phyloP scores from a whole-genome alignment of 2,329 filamentous ascomycete species.

The Dactylellina haptotyla region DNA sequence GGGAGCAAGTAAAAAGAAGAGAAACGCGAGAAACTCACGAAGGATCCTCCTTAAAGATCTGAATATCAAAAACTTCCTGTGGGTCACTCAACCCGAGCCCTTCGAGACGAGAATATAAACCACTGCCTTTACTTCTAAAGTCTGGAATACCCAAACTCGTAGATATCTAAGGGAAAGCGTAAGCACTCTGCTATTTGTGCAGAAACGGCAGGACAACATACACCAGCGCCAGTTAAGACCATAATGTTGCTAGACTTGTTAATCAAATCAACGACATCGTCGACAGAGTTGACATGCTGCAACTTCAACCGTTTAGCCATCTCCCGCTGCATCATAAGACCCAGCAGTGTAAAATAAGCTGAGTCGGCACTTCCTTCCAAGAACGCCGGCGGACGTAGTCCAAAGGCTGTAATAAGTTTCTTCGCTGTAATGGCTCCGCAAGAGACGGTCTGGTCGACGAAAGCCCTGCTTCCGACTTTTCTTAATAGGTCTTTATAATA shows the following conservation, averaged over 20 bases:
- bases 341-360: constrained; percentile 78
- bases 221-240: constrained; percentile 89
- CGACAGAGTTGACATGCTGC: constrained; percentile 80
- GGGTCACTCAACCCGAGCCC: constrained; percentile 82
- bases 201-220: constrained; percentile 59
- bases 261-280: constrained; percentile 84
- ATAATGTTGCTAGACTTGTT: constrained; percentile 82
- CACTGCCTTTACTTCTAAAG: constrained; percentile 91
- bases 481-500: constrained; percentile 76
- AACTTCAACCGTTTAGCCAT: constrained; percentile 84
- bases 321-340: constrained; percentile 80
- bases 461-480: constrained; percentile 78
- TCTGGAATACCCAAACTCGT: constrained; percentile 97
- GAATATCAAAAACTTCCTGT: constrained; percentile 94
- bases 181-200: constrained; percentile 32
- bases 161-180: constrained; percentile 72
- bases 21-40: constrained; percentile 59
- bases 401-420: constrained; percentile 87
- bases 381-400: constrained; percentile 76
- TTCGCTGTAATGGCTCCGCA: constrained; percentile 77
- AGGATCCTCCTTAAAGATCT: constrained; percentile 85
- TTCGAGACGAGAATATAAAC: constrained; percentile 85
- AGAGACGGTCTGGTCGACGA: constrained; percentile 77
- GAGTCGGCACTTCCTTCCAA: constrained; percentile 78
- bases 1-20: not conserved